These are phyloP conservation scores for Saturnispora diversa DNA, from an alignment of 805 yeast species.

Conservation along the genomic window DNA sequence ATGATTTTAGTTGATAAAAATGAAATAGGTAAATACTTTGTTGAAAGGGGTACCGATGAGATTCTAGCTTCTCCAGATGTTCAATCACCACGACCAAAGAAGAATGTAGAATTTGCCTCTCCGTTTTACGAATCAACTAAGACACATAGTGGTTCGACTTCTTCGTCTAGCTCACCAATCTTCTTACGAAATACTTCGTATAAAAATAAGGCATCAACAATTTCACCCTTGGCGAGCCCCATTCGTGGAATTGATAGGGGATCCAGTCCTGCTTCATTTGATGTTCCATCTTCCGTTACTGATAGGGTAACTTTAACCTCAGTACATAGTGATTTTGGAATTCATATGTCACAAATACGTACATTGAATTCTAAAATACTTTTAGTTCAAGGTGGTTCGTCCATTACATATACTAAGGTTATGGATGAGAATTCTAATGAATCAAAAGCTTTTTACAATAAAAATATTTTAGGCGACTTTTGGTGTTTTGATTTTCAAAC, in stretches of 20 bases:
- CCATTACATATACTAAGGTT: conserved; percentile 21
- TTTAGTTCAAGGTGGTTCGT: conserved; percentile 29
- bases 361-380: conserved; percentile 19
- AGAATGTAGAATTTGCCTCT: background rate
- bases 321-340: conserved; percentile 1
- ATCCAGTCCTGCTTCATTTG: background rate
- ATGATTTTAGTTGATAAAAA: conserved; percentile 19
- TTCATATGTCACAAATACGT: conserved; percentile 8
- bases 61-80: background rate
- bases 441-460: conserved; percentile 13
- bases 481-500: conserved; percentile 43
- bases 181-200: too few species aligned
- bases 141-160: conserved; percentile 3
- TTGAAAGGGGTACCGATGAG: background rate
- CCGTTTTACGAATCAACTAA: background rate
- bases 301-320: conserved; percentile 4
- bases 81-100: conserved; percentile 4
- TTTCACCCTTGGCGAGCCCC: too few species aligned
- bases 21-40: conserved; percentile 10
- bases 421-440: conserved; percentile 16
- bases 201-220: too few species aligned
- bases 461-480: conserved; percentile 36
- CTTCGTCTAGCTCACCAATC: too few species aligned
- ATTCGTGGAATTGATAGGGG: background rate
- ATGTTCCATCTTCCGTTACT: background rate